phyloP scores from a whole-genome alignment of 2,329 filamentous ascomycete genomes.

The Trichothecium roseum region DNA sequence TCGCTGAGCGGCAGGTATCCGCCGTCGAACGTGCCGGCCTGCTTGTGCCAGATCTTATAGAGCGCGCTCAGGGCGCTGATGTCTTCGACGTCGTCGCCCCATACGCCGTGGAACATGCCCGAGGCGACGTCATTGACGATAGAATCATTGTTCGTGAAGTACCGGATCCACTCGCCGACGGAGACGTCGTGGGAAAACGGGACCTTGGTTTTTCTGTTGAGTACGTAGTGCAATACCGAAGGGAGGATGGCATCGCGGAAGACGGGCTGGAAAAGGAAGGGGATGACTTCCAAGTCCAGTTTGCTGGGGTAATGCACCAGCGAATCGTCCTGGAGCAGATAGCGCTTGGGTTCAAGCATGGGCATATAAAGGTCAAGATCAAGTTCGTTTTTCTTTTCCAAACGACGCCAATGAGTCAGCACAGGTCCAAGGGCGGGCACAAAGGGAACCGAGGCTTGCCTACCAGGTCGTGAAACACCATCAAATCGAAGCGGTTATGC shows the following conservation, averaged over 20 bases:
- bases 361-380: slow-evolving; percentile 32
- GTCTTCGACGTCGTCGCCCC: slow-evolving; percentile 77
- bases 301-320: slow-evolving; percentile 25
- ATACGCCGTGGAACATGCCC: slow-evolving; percentile 75
- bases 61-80: slow-evolving; percentile 59
- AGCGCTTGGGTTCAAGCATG: slow-evolving; percentile 45
- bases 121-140: slow-evolving; percentile 66
- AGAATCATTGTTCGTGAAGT: slow-evolving; percentile 14
- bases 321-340: slow-evolving; percentile 81
- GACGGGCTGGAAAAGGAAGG: slow-evolving; percentile 19
- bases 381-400: slow-evolving; percentile 23
- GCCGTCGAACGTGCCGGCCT: slow-evolving; percentile 20
- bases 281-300: slow-evolving; percentile 10
- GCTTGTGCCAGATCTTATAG: slow-evolving; percentile 20
- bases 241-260: slow-evolving; percentile 19
- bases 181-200: slow-evolving; percentile 20
- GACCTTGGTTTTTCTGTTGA: slow-evolving; percentile 6
- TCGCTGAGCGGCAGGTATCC: slow-evolving; percentile 25
- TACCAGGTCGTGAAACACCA: slow-evolving; percentile 63
- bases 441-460: not conserved
- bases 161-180: slow-evolving; percentile 24
- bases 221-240: slow-evolving; percentile 11
- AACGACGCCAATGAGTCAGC: not conserved
- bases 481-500: slow-evolving; percentile 34
- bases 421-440: not conserved